These are phyloP conservation scores for Coprinopsis marcescibilis DNA, from an alignment of 768 basidiomycete genomes.

Conservation along the genomic window DNA sequence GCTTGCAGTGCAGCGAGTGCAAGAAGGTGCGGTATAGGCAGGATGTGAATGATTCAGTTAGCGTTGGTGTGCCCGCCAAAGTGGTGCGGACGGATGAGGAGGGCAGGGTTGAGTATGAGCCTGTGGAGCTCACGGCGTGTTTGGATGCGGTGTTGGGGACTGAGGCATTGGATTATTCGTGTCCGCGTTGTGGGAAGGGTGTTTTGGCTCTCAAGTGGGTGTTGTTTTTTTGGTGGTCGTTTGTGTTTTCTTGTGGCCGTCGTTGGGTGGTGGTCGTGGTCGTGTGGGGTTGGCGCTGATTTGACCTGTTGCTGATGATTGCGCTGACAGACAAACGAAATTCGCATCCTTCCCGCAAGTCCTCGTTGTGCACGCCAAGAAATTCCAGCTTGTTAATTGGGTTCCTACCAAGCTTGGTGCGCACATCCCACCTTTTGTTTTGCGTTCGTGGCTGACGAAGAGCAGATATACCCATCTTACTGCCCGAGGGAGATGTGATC, in stretches of 20 bases:
- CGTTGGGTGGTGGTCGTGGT: too few species aligned
- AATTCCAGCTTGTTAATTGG: conserved; percentile 95
- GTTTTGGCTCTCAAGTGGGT: conserved; percentile 72
- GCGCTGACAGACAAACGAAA: conserved; percentile 54
- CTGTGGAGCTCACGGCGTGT: conserved; percentile 57
- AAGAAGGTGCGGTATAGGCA: conserved; percentile 75
- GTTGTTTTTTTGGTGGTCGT: too few species aligned
- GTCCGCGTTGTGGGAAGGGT: conserved; percentile 63
- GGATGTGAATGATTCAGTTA: conserved; percentile 72
- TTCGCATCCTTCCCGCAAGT: conserved; percentile 88
- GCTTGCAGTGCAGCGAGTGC: conserved; percentile 78
- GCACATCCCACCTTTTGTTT: conserved; percentile 16
- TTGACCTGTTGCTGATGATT: neutral
- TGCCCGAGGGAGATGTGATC: conserved; percentile 56
- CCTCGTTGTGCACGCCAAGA: conserved; percentile 84
- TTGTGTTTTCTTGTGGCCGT: too few species aligned
- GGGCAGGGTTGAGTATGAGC: conserved; percentile 57
- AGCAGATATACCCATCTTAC: conserved; percentile 77
- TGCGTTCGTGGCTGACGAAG: neutral
- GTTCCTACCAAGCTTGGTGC: conserved; percentile 90
- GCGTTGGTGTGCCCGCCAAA: conserved; percentile 69
- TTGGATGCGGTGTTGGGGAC: conserved; percentile 50
- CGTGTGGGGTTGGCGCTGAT: conserved; percentile 4
- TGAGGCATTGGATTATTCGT: conserved; percentile 76
- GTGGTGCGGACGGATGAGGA: conserved; percentile 52